Evolutionary conservation across 2,329 filamentous ascomycete genomes (phyloP).

Genomic region (Xylaria sp.): DNA sequence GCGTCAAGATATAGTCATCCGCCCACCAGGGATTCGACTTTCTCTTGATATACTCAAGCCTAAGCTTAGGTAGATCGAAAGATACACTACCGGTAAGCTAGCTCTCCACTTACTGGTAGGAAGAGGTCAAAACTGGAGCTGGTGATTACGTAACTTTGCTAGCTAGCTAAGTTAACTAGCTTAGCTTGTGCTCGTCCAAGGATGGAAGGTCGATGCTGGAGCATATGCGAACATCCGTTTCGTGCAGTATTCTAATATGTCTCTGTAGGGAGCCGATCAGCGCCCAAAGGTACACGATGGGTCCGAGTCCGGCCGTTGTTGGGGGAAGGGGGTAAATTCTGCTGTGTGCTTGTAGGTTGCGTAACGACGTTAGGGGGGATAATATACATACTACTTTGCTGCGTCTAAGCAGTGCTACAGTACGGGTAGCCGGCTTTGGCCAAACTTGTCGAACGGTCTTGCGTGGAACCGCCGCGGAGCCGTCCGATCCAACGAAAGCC

Average conservation of each 20-base stretch:
- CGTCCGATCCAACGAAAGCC: slow-evolving; percentile 23
- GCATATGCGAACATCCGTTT: slow-evolving; percentile 20
- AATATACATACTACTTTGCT: not conserved
- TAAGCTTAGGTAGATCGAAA: not conserved
- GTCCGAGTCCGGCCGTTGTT: not conserved
- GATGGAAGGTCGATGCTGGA: slow-evolving; percentile 19
- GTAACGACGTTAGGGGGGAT: not conserved
- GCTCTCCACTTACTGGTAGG: not conserved
- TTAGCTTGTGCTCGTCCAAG: slow-evolving; percentile 11
- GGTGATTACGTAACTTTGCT: slow-evolving; percentile 27
- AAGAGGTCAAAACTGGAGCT: slow-evolving; percentile 33
- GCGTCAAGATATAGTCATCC: not conserved
- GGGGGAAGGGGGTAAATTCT: not conserved
- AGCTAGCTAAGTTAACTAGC: too few species aligned
- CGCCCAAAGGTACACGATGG: not conserved
- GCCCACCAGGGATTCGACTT: not conserved
- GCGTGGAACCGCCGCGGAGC: slow-evolving; percentile 31
- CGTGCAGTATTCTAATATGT: slow-evolving; percentile 7
- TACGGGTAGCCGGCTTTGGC: slow-evolving; percentile 10
- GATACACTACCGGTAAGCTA: not conserved
- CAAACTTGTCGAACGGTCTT: not conserved
- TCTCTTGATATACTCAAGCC: not conserved
- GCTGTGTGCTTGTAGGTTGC: not conserved
- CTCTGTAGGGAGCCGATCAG: not conserved
- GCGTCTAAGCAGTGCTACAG: slow-evolving; percentile 4